Base-by-base conservation (phyloP, 306 rosid genomes). In the Myrica gale region DNA sequence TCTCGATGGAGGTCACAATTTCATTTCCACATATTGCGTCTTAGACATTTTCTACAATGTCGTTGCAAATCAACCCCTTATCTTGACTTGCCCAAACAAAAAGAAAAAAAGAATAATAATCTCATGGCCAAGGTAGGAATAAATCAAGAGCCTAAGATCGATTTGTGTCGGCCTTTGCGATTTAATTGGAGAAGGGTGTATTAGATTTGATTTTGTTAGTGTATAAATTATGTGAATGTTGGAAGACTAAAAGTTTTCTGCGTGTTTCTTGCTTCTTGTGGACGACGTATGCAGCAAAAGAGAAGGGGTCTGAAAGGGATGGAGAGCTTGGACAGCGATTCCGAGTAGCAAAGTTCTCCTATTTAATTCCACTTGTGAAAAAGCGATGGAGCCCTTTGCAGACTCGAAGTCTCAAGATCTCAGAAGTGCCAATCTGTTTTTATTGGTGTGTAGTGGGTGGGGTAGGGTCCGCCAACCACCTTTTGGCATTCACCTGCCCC, bases 251-350 rank as follows among this genome's bases (percentile, higher is more conserved):
- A 57, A 11, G 21, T 13, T 9, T 21, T 57, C 11, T 57, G 20
- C 20, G 2, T 57, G 65, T 26, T 45, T 65, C 50, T 69, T 78
- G 52, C 53, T 79, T 60, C 53, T 61, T 52, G 71, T 76, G 56
- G 19, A 42, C 80, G 77, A 71, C 11, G 77, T 70, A 47, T 75
- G 89, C 93, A 90, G 94, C 91, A 84, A 84, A 90, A 90, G 83
- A 76, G 86, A 79, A 84, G 90, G 76, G 94, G 91, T 6, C 81
- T 90, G 74, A 87, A 90, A 74, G 94, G 94, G 81, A 80, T 87
- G 90, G 90, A 85, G 78, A 78, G 72, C 81, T 9, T 83, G 79
- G 87, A 83, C 42, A 83, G 84, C 17, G 87, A 83, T 9, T 83
- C 87, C 4, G 84, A 80, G 84, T 83, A 83, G 81, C 0, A 8